These are phyloP conservation scores for Pseudogymnoascus sp. DNA, from an alignment of 2,329 filamentous ascomycete species.

Conservation along the genomic window DNA sequence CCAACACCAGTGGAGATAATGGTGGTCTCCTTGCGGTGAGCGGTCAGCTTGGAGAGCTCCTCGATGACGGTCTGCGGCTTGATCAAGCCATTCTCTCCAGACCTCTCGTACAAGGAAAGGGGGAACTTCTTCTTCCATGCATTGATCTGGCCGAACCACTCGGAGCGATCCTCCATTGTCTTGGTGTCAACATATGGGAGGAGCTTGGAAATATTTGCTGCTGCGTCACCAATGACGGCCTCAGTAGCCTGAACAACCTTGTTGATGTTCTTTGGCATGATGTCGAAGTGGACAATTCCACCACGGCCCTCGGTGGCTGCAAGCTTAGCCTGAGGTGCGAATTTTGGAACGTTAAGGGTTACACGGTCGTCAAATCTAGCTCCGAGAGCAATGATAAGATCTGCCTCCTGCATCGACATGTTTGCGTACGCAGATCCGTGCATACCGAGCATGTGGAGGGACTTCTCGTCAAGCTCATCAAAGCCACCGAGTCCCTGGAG, in stretches of 20 bases:
- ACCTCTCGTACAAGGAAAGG: conserved; percentile 69
- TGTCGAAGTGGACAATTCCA: conserved; percentile 95
- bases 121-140: conserved; percentile 91
- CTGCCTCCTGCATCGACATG: conserved; percentile 94
- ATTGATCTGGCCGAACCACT: conserved; percentile 85
- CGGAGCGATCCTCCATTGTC: conserved; percentile 57
- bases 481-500: conserved; percentile 88
- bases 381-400: conserved; percentile 90
- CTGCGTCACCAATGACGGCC: conserved; percentile 88
- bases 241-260: conserved; percentile 96
- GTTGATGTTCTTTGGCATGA: conserved; percentile 99
- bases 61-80: conserved; percentile 93
- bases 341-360: conserved; percentile 71
- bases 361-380: conserved; percentile 96
- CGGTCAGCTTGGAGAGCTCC: conserved; percentile 77
- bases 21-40: conserved; percentile 70
- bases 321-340: conserved; percentile 78
- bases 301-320: conserved; percentile 79
- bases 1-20: conserved; percentile 92
- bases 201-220: conserved; percentile 65
- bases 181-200: conserved; percentile 62
- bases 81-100: conserved; percentile 68
- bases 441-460: conserved; percentile 98
- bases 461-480: conserved; percentile 88
- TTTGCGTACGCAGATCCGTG: conserved; percentile 96